Evolutionary conservation across 768 basidiomycete species (phyloP), one percentile per base, ranked within the genome.

Genomic region (Suillus weaverae): DNA sequence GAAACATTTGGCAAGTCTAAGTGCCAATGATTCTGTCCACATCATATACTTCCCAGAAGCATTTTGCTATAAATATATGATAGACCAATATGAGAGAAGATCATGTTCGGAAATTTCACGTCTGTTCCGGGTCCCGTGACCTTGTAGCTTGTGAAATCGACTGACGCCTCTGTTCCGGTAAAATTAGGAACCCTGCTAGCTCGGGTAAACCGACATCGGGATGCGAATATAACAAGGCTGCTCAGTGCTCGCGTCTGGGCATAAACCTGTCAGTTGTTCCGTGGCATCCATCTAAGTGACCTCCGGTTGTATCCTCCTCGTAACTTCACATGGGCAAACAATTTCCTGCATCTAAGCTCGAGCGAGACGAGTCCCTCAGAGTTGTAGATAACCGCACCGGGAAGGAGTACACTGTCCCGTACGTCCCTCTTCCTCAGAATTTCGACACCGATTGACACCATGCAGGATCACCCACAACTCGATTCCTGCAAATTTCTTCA

Each of bases 301-400:
- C 20, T 54, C 53, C 30, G 9, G 16, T 10, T 32, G 51, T 53
- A 53, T 30, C 51, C 33, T 53, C 36, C 55, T 22, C 4, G 33
- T 26, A 46, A 32, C 46, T 36, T 38, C 53, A 39, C n/a, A 76
- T 76, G 75, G 75, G 75, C 11, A 70, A 75, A 56, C 70, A 73
- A 22, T 59, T 70, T 3, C 57, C 67, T 6, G 54, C 69, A 18
- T 66, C 73, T 36, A 71, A 63, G 54, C 8, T 44, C 18, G 48
- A 39, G 26, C 60, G 71, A 5, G 69, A 72, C 51, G 70, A 77
- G 16, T 77, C 73, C 65, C 80, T 95, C 55, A 89, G 88, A 7
- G 87, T 95, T 70, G 79, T 78, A 64, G 94, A 95, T 79, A 93
- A 95, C 75, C 87, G 94, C 63, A 95, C 94, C 3, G 92, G 92